Evolutionary conservation across 129 eudicot genomes (phyloP).

Genomic region (Artemisia annua): DNA sequence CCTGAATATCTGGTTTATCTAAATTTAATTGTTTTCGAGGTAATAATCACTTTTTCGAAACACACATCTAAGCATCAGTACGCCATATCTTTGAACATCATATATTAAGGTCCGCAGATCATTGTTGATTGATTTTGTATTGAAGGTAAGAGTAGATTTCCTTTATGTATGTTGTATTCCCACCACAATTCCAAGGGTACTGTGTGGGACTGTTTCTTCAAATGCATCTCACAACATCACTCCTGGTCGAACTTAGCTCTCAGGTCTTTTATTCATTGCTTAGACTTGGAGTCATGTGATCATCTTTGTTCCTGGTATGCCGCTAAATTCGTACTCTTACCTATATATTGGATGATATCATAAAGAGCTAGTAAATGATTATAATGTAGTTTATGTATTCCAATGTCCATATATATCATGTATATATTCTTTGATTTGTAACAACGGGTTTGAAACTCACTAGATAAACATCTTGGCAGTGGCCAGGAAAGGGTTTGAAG

Average conservation of each 20-base stretch:
- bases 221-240: slow-evolving; percentile 16
- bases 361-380: not conserved
- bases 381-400: not conserved
- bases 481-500: too few relatives aligned
- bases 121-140: not conserved
- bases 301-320: slow-evolving; percentile 24
- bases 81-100: not conserved
- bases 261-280: too few relatives aligned
- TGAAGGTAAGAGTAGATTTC: slow-evolving; percentile 80
- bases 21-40: too few relatives aligned
- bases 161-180: slow-evolving; percentile 68
- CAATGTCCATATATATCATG: not conserved
- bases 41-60: too few relatives aligned
- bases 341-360: slow-evolving; percentile 13
- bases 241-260: slow-evolving; percentile 34
- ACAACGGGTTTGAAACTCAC: too few relatives aligned
- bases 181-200: slow-evolving; percentile 47
- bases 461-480: too few relatives aligned
- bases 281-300: not conserved
- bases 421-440: not conserved
- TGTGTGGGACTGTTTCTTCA: slow-evolving; percentile 30
- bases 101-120: not conserved
- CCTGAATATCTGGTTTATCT: not conserved
- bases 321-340: not conserved
- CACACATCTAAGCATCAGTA: not conserved